Conservation (phyloP, 768 basidiomycete genomes). For the Suillus brevipes region DNA sequence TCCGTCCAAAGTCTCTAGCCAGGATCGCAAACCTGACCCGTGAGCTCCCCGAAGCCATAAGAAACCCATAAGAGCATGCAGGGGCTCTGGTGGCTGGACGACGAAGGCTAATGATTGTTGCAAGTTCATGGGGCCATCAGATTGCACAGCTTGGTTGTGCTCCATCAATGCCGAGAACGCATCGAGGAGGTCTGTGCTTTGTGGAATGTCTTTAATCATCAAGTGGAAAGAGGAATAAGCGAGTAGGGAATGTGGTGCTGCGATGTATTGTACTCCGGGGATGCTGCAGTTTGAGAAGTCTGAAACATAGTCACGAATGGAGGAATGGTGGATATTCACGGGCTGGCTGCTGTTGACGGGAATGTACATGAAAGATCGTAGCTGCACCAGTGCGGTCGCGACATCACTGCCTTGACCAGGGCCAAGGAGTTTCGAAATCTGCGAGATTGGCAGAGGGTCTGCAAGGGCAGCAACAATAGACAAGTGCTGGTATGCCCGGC, state of each 20-base stretch:
- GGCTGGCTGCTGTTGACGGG: background rate
- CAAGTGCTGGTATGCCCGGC: background rate
- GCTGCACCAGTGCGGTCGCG: background rate
- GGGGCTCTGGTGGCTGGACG: background rate
- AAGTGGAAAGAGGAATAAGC: background rate
- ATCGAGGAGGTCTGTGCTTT: background rate
- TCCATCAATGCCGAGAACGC: background rate
- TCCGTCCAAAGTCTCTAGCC: background rate
- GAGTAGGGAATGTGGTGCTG: background rate
- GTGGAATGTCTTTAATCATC: background rate
- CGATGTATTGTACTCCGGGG: background rate
- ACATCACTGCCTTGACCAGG: background rate
- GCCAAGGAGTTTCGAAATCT: background rate
- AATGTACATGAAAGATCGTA: background rate
- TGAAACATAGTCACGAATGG: background rate
- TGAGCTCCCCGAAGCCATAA: background rate
- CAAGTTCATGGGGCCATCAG: background rate
- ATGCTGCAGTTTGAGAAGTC: background rate
- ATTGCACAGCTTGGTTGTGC: background rate
- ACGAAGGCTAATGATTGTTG: background rate
- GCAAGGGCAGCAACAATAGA: background rate
- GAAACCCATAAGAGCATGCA: background rate
- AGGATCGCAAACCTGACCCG: background rate
- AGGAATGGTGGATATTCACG: background rate
- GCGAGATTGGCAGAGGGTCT: background rate